Percentiles rank a stretch among this genome's conserved stretches.
phyloP scores from a whole-genome alignment of 805 yeast genomes.

The Limtongozyma cylindracea region DNA sequence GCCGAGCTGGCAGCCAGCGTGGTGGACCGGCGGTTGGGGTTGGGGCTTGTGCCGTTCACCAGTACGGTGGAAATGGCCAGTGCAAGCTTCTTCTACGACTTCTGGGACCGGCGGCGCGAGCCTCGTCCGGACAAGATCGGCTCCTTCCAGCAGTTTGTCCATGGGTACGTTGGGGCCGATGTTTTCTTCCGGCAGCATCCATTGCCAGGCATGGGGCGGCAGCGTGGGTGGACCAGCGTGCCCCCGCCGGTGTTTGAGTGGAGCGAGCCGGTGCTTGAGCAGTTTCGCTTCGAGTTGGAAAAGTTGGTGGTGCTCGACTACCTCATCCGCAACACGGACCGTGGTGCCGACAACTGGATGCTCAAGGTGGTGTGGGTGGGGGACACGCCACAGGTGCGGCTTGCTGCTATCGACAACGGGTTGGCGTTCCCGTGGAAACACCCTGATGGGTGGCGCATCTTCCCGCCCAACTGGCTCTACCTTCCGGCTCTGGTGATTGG shows the following conservation, averaged over 20 bases:
- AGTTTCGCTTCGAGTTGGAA: slow-evolving; percentile 36
- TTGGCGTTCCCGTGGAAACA: slow-evolving; percentile 62
- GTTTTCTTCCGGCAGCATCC: slow-evolving; percentile 24
- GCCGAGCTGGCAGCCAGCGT: slow-evolving; percentile 50
- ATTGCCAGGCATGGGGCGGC: slow-evolving; percentile 9
- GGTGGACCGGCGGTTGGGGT: slow-evolving; percentile 32
- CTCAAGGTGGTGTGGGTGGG: slow-evolving; percentile 21
- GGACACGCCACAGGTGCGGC: slow-evolving; percentile 13
- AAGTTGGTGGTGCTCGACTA: slow-evolving; percentile 48
- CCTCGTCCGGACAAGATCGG: slow-evolving; percentile 39
- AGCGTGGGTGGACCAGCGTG: too few species aligned
- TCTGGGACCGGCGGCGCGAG: slow-evolving; percentile 16
- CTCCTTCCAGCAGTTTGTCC: slow-evolving; percentile 36
- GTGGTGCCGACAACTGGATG: slow-evolving; percentile 68
- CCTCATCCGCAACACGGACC: slow-evolving; percentile 49
- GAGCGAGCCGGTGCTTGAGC: slow-evolving; percentile 20
- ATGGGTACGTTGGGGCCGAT: slow-evolving; percentile 34
- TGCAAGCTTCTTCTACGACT: slow-evolving; percentile 22
- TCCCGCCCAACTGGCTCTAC: slow-evolving; percentile 59
- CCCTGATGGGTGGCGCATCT: slow-evolving; percentile 62
- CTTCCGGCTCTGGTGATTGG: slow-evolving; percentile 39
- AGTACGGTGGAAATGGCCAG: slow-evolving; percentile 26
- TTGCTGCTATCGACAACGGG: slow-evolving; percentile 61
- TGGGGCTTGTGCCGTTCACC: slow-evolving; percentile 40
- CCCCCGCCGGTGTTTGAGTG: slow-evolving; percentile 27